These are phyloP conservation scores for Poa annua DNA, from an alignment of 176 grass and related monocot genomes.

Conservation along the genomic window DNA sequence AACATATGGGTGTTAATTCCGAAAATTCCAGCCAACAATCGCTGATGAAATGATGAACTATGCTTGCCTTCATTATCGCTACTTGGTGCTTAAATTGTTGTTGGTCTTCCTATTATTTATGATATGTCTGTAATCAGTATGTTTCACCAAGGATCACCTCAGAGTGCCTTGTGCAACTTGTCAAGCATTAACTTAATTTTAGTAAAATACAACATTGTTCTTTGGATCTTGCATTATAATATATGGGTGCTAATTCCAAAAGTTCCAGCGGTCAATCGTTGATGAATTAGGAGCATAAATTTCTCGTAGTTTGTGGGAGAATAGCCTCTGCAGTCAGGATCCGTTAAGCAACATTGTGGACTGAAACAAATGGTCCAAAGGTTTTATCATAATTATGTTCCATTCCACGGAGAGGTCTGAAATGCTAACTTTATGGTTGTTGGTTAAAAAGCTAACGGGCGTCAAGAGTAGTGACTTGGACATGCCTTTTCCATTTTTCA, in stretches of 20 bases:
- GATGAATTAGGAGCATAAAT: neutral
- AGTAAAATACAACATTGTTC: neutral
- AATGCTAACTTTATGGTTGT: neutral
- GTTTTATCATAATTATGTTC: neutral
- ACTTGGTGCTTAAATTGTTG: neutral
- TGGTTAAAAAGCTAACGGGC: neutral
- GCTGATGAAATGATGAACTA: neutral
- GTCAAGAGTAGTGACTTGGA: neutral
- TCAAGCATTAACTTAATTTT: neutral
- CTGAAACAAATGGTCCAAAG: neutral
- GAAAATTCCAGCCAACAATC: neutral
- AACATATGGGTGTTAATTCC: neutral
- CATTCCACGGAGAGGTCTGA: neutral
- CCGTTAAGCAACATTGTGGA: neutral
- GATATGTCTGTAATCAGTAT: neutral
- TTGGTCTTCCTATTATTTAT: neutral
- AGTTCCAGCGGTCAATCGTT: neutral
- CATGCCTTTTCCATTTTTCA: neutral
- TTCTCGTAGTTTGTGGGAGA: conserved; percentile 13
- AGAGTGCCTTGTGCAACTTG: neutral
- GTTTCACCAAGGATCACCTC: neutral
- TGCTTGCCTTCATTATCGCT: neutral
- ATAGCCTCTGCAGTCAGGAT: neutral
- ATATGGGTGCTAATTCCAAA: neutral
- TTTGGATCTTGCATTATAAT: neutral